These are phyloP conservation scores for Macadamia integrifolia DNA, from an alignment of 164 flowering plant species.

Conservation along the genomic window DNA sequence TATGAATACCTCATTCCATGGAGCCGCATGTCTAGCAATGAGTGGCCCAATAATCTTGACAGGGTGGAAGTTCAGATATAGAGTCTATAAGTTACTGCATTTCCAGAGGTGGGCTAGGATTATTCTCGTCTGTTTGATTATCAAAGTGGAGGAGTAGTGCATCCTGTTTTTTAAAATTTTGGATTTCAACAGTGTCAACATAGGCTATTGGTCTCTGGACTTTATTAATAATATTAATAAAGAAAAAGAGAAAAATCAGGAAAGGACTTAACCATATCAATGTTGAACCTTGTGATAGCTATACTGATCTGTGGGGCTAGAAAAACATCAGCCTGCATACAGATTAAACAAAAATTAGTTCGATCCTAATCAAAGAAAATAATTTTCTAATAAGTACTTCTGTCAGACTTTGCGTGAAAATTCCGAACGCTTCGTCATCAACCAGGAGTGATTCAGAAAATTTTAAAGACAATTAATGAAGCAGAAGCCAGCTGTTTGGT, in stretches of 20 bases:
- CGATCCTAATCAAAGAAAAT: neutral
- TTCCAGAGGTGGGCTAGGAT: too few species aligned
- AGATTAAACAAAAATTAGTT: constrained; percentile 1
- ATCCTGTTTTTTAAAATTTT: too few species aligned
- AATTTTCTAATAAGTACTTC: neutral
- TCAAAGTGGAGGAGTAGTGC: too few species aligned
- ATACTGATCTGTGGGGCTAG: constrained; percentile 60
- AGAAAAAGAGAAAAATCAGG: neutral
- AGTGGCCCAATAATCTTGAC: too few species aligned
- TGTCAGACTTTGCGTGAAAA: neutral
- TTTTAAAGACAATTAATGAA: neutral
- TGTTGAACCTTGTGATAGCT: constrained; percentile 35
- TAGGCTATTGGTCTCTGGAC: too few species aligned
- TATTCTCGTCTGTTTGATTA: too few species aligned
- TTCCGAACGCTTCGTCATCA: neutral
- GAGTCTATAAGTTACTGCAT: too few species aligned
- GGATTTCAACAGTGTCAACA: too few species aligned
- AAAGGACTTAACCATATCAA: constrained; percentile 49
- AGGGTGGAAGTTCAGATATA: too few species aligned
- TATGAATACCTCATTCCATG: too few species aligned
- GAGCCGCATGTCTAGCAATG: too few species aligned
- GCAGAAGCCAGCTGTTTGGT: neutral
- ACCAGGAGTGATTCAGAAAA: neutral
- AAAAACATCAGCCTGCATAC: constrained; percentile 68
- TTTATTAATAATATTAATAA: neutral